Base-by-base conservation (phyloP, 179 eudicot species). In the Monotropa hypopitys region DNA sequence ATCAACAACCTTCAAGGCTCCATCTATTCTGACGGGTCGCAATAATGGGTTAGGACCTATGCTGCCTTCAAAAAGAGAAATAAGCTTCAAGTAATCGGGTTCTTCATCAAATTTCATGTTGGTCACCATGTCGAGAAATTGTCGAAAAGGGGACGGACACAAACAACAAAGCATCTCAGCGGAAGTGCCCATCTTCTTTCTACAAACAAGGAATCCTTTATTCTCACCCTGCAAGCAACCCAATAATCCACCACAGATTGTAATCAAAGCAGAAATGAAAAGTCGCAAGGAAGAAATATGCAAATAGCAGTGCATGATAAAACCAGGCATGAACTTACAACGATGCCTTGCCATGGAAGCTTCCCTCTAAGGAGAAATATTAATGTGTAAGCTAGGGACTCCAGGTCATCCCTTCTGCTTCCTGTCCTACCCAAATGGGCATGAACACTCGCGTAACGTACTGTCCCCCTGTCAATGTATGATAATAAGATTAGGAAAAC, bases 391-490 rank as follows among this genome's bases (percentile, higher is more conserved):
- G 92, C 92, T 47, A 89, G 78, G 33, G 92, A 89, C 78, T 89
- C 92, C 50, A 89, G 86, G 72, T 89, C 92, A 77, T 88, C 92
- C 80, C 92, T 82, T 77, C 92, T 88, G 62, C 90, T 88, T 66
- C 89, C 85, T 21, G 82, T 84, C 81, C 92, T 79, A 40, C 92
- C 92, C 81, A 89, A 85, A 81, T 89, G 92, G 49, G 90, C 92
- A 85, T 89, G 90, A 8, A 86, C 92, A 76, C 92, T 89, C 18
- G 92, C 92, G 81, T 89, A 89, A 46, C 89, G 85, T 49, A 89
- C 85, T 2, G 92, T 89, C 38, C 92, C 92, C 82, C 92, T 89
- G 79, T 54, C 57, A 32, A 70, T 20, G 20, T 33, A 73, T 18
- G 46, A 45, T 63, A 66, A 18, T 2, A 21, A 21, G 6, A 38